Evolutionary conservation across 176 grass and related monocot species (phyloP).

Genomic region (Tillandsia leiboldiana): DNA sequence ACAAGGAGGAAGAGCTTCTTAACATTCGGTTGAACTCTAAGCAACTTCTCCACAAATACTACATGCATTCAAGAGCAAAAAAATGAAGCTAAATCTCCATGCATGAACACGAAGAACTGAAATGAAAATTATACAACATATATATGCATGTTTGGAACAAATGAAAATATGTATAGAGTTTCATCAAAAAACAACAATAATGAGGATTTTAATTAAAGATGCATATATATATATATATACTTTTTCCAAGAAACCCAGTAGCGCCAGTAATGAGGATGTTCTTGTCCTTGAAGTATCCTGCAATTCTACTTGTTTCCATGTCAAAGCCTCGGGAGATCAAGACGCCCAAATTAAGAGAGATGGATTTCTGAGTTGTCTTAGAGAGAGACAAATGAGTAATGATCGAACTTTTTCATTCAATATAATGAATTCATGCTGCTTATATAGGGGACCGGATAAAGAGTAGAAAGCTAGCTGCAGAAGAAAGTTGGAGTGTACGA

Average conservation of each 20-base stretch:
- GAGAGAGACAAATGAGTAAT: neutral
- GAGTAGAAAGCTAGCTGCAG: neutral
- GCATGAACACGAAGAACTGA: neutral
- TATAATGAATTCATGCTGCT: too few species aligned
- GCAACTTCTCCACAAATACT: conserved; percentile 92
- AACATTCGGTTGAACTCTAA: conserved; percentile 73
- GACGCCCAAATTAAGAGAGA: neutral
- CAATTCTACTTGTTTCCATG: conserved; percentile 50
- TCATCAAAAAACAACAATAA: too few species aligned
- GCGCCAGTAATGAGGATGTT: conserved; percentile 67
- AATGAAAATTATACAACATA: neutral
- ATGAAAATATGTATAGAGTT: too few species aligned
- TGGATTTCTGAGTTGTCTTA: neutral
- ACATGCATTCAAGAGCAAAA: neutral
- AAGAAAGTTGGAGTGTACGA: neutral
- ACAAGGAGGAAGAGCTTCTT: conserved; percentile 79
- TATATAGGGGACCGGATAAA: neutral
- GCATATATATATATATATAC: conserved; percentile 27
- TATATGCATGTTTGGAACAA: neutral
- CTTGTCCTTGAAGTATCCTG: conserved; percentile 66
- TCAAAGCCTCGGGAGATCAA: neutral
- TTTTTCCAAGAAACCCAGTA: conserved; percentile 82
- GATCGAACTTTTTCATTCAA: neutral
- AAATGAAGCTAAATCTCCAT: conserved; percentile 4
- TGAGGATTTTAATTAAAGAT: neutral